Conservation (phyloP, 441 rosid species). For the Populus trichocarpa region DNA sequence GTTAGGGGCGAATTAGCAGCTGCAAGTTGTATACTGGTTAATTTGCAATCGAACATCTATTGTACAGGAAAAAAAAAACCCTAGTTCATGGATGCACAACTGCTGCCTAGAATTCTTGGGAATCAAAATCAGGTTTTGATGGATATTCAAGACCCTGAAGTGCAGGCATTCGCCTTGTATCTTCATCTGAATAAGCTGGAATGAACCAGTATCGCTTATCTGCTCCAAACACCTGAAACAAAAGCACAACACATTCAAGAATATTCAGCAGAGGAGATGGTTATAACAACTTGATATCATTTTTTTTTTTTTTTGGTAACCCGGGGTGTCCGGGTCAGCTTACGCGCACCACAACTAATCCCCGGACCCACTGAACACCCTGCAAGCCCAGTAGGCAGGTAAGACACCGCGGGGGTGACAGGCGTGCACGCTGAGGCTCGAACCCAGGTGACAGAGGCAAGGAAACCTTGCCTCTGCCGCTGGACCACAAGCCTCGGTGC, state of each 20-base stretch:
- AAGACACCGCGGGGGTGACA: no score
- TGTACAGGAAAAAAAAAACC: slow-evolving; percentile 23
- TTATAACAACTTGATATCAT: neutral
- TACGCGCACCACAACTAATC: no score
- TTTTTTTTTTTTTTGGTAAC: no score
- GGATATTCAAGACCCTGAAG: slow-evolving; percentile 86
- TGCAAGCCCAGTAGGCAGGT: no score
- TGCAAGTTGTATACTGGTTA: slow-evolving; percentile 15
- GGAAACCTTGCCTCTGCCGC: no score
- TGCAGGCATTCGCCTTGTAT: slow-evolving; percentile 60
- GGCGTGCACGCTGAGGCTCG: no score
- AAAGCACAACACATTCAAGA: neutral
- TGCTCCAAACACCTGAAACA: slow-evolving; percentile 65
- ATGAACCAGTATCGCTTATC: slow-evolving; percentile 68
- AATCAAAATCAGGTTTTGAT: slow-evolving; percentile 65
- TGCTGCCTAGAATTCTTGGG: slow-evolving; percentile 50
- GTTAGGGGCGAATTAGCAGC: slow-evolving; percentile 18
- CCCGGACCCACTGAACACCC: no score
- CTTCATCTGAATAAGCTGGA: slow-evolving; percentile 75
- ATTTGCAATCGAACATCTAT: slow-evolving; percentile 11
- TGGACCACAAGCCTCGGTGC: no score
- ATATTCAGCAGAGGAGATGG: neutral
- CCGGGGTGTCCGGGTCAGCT: no score
- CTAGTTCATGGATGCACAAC: neutral
- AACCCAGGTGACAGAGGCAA: no score